These are phyloP conservation scores for Bretschneidera sinensis DNA, from an alignment of 345 rosid species.

Conservation along the genomic window DNA sequence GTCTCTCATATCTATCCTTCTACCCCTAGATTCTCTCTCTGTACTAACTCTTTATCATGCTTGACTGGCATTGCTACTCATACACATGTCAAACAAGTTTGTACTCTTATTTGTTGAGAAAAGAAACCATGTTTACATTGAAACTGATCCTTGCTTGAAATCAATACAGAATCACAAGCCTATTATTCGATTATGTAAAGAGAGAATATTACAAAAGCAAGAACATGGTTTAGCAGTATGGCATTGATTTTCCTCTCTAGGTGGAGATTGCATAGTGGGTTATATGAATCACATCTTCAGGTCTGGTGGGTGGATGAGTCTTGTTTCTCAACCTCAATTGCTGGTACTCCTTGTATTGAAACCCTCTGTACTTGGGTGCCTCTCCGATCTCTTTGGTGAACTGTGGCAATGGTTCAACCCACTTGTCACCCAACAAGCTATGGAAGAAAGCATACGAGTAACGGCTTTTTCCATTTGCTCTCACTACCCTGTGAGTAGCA, in stretches of 20 bases:
- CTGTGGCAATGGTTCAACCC: slow-evolving; percentile 50
- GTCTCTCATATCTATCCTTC: too few relatives aligned
- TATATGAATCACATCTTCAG: slow-evolving; percentile 43
- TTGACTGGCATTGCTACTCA: too few relatives aligned
- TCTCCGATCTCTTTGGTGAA: slow-evolving; percentile 43
- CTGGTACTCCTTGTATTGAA: slow-evolving; percentile 37
- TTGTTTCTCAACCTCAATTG: slow-evolving; percentile 39
- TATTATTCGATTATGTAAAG: too few relatives aligned
- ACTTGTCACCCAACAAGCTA: slow-evolving; percentile 42
- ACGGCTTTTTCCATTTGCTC: slow-evolving; percentile 31
- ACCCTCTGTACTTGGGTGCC: slow-evolving; percentile 38
- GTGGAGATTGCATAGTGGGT: slow-evolving; percentile 33
- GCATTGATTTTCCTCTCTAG: background rate
- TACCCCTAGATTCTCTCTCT: too few relatives aligned
- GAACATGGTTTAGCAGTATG: background rate
- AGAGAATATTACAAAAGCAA: background rate
- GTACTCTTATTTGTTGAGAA: too few relatives aligned
- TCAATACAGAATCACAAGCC: background rate
- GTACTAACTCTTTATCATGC: too few relatives aligned
- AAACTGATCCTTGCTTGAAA: too few relatives aligned
- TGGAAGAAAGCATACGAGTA: slow-evolving; percentile 48
- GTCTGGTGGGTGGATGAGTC: slow-evolving; percentile 41
- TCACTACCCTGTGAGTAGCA: slow-evolving; percentile 49
- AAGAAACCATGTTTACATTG: too few relatives aligned
- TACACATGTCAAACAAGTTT: too few relatives aligned